Percentiles rank a stretch among this genome's conserved stretches.
These are phyloP conservation scores for Lanmaoa rubissima DNA, from an alignment of 768 basidiomycete genomes.

Conservation along the genomic window DNA sequence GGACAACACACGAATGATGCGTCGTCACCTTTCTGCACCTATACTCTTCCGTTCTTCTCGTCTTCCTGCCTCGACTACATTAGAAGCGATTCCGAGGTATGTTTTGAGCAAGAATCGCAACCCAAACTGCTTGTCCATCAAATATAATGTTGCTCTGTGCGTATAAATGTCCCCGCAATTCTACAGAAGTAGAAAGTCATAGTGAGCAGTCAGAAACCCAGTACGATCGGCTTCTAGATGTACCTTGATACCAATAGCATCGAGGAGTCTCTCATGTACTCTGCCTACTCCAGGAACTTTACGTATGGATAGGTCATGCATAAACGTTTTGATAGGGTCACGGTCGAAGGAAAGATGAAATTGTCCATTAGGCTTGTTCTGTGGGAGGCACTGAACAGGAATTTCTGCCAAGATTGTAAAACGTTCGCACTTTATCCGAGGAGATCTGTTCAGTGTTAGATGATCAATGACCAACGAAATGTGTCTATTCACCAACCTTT, in stretches of 20 bases:
- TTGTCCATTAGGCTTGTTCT: conserved; percentile 97
- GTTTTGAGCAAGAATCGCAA: conserved; percentile 71
- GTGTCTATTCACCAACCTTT: conserved; percentile 63
- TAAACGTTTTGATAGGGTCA: conserved; percentile 67
- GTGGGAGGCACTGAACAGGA: not conserved
- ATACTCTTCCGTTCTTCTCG: conserved; percentile 90
- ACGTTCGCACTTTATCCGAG: conserved; percentile 70
- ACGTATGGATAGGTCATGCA: conserved; percentile 78
- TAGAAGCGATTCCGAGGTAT: conserved; percentile 85
- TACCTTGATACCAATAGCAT: conserved; percentile 83
- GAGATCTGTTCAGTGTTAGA: conserved; percentile 59
- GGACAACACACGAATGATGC: not conserved
- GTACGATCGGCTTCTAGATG: not conserved
- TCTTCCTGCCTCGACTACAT: conserved; percentile 68
- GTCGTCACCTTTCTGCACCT: conserved; percentile 75
- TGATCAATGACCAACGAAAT: conserved; percentile 1
- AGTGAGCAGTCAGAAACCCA: not conserved
- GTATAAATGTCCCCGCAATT: conserved; percentile 88
- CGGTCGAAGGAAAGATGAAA: conserved; percentile 70
- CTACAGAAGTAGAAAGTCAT: conserved; percentile 34
- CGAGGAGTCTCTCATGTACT: conserved; percentile 84
- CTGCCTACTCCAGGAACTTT: conserved; percentile 89
- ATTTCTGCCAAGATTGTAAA: not conserved
- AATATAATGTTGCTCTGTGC: conserved; percentile 65
- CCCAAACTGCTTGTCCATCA: conserved; percentile 90